phyloP scores from a whole-genome alignment of 192 early-diverging fungal genomes.

The Kappamyces sp. region DNA sequence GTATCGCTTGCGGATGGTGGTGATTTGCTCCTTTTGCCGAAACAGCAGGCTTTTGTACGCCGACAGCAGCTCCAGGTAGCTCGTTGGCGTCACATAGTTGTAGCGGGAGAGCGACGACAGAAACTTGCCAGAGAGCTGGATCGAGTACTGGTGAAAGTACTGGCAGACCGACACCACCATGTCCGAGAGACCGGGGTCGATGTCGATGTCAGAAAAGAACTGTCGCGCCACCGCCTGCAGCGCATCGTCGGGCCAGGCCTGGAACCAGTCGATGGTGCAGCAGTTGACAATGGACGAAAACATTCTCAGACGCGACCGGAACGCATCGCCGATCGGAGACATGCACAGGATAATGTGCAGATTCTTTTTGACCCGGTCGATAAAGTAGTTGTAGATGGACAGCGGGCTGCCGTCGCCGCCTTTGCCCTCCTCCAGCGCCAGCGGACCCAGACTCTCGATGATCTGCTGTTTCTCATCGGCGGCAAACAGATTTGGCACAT shows the following conservation, averaged over 20 bases:
- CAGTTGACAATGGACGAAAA: constrained; percentile 60
- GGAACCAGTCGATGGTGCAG: constrained; percentile 65
- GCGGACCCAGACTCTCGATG: constrained; percentile 40
- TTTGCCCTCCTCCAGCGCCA: constrained; percentile 49
- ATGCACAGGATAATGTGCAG: constrained; percentile 59
- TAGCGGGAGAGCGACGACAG: constrained; percentile 41
- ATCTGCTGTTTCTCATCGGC: constrained; percentile 53
- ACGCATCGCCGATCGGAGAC: constrained; percentile 61
- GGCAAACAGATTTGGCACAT: constrained; percentile 57
- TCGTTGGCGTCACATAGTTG: constrained; percentile 60
- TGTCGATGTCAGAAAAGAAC: constrained; percentile 49
- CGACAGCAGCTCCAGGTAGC: constrained; percentile 50
- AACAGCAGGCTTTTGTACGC: constrained; percentile 48
- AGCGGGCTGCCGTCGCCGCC: constrained; percentile 46
- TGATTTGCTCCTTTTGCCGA: constrained; percentile 43
- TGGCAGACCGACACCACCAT: constrained; percentile 47
- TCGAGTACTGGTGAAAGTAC: constrained; percentile 51
- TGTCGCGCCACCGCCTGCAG: constrained; percentile 55
- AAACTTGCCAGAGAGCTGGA: constrained; percentile 46
- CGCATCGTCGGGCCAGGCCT: constrained; percentile 62
- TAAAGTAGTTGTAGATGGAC: constrained; percentile 59
- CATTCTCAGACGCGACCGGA: constrained; percentile 50
- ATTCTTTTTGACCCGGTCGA: constrained; percentile 50
- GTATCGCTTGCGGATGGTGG: constrained; percentile 43
- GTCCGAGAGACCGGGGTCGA: constrained; percentile 24